Evolutionary conservation across 2,329 filamentous ascomycete species (phyloP).

Genomic region (Aspergillus sp.): DNA sequence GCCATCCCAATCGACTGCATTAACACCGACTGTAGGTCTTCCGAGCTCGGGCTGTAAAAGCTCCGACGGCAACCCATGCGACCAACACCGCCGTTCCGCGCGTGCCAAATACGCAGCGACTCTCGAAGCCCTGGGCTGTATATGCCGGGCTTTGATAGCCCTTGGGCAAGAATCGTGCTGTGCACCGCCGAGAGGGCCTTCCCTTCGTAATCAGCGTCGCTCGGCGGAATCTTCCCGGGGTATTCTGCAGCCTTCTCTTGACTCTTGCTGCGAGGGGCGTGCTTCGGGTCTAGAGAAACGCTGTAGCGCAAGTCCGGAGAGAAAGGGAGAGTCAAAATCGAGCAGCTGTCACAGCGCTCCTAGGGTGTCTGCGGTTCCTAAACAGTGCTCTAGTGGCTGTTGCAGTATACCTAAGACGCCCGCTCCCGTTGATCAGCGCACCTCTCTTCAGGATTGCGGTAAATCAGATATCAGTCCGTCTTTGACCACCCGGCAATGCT

Average conservation of each 20-base stretch:
- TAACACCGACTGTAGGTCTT: too few species aligned
- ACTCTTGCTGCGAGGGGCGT: conserved; percentile 6
- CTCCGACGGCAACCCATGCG: conserved; percentile 35
- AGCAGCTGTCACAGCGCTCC: background rate
- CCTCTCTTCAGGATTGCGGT: too few species aligned
- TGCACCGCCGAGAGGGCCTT: conserved; percentile 8
- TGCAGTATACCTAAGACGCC: background rate
- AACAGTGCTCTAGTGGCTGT: background rate
- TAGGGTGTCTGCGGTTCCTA: background rate
- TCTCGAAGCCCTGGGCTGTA: conserved; percentile 53
- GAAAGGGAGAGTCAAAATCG: too few species aligned
- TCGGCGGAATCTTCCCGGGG: conserved; percentile 5
- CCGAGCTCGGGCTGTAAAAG: background rate
- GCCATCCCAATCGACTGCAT: background rate
- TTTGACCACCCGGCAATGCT: too few species aligned
- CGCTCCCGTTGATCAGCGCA: background rate
- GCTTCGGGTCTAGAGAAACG: background rate
- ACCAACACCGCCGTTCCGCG: conserved; percentile 35
- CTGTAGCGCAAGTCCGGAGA: background rate
- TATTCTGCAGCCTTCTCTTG: conserved; percentile 8
- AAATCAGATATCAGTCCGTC: too few species aligned
- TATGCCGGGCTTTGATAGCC: conserved; percentile 54
- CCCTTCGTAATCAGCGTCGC: background rate
- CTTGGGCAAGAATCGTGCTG: conserved; percentile 56
- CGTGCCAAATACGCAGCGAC: conserved; percentile 44